Evolutionary conservation across 306 rosid species (phyloP), one percentile per base, ranked within the genome.

Genomic region (Benincasa hispida): DNA sequence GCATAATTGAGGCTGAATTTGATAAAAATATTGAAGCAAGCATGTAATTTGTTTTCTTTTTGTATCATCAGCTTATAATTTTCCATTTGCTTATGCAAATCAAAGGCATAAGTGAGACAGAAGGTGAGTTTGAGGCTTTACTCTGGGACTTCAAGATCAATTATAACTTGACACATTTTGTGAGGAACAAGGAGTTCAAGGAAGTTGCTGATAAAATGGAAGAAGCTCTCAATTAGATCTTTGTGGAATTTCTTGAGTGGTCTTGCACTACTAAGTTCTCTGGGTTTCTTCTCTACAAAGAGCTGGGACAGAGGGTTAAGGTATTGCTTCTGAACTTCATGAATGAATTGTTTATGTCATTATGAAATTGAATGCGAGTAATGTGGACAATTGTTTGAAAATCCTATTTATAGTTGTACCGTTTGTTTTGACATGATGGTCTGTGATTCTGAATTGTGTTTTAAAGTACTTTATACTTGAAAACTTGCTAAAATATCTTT

Each of bases 261-360:
- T 94, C 99, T 25, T 94, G 97, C 27, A 94, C 99, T 81, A 97
- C 99, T 74, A 97, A 94, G 79, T 94, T 94, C 89, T 94, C 99
- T 67, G 99, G 99, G 2, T 94, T 94, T 76, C 96, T 94, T 78
- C 97, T 94, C 35, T 94, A 94, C 91, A 94, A 94, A 73, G 99
- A 94, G 87, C 93, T 94, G 22, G 99, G 99, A 75, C 83, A 96
- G 84, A 91, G 99, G 79, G 96, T 94, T 67, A 94, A 90, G 98
- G 98, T 93, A 28, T 66, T 83, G 67, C 75, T 25, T 24, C 27
- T 70, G 12, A 48, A 48, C 54, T 67, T 69, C 50, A 24, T n/a
- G 59, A 50, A 72, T 70, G 2, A 28, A 48, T 48, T 72, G 56
- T 48, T 48, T 50, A 42, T 17, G n/a, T n/a, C n/a, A n/a, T n/a